Conservation (phyloP, 2,329 filamentous ascomycete genomes). For the Fusarium sp. region DNA sequence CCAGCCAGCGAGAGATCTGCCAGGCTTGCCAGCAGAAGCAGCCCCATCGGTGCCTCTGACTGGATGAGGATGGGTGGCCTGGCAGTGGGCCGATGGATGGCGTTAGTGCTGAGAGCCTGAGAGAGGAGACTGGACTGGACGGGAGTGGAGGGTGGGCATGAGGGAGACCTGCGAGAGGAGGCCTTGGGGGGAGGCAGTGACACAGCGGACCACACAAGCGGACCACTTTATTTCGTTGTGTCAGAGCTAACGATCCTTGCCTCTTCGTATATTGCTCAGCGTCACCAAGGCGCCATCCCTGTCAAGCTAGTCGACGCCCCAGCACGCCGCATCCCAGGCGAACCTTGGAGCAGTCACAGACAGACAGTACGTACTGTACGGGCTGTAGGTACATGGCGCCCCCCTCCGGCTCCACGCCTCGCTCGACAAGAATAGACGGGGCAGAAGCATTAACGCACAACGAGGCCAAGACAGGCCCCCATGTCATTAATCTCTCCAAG, state of each 20-base stretch:
- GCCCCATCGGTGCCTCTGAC: constrained; percentile 27
- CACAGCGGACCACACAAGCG: constrained; percentile 35
- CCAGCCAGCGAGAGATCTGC: constrained; percentile 27
- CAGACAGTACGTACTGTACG: no score
- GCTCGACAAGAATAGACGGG: constrained; percentile 56
- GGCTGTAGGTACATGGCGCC: constrained; percentile 21
- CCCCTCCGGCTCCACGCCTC: constrained; percentile 32
- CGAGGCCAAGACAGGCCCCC: constrained; percentile 47
- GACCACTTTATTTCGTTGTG: constrained; percentile 57
- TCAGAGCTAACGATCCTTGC: constrained; percentile 57
- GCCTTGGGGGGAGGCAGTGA: constrained; percentile 39
- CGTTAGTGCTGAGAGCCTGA: constrained; percentile 45
- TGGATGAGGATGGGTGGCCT: constrained; percentile 35
- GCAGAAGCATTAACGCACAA: constrained; percentile 47
- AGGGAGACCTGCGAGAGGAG: constrained; percentile 17
- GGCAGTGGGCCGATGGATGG: constrained; percentile 44
- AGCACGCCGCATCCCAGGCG: constrained; percentile 42
- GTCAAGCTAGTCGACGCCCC: constrained; percentile 43
- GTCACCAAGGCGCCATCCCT: constrained; percentile 52
- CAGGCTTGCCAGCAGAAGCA: constrained; percentile 2
- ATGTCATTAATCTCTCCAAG: constrained; percentile 49
- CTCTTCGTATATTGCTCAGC: constrained; percentile 60
- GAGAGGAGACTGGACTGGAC: constrained; percentile 25
- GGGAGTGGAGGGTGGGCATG: constrained; percentile 1
- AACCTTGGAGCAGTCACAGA: constrained; percentile 40